Base-by-base conservation (phyloP, 2,329 filamentous ascomycete species). In the Akanthomyces lecanii region DNA sequence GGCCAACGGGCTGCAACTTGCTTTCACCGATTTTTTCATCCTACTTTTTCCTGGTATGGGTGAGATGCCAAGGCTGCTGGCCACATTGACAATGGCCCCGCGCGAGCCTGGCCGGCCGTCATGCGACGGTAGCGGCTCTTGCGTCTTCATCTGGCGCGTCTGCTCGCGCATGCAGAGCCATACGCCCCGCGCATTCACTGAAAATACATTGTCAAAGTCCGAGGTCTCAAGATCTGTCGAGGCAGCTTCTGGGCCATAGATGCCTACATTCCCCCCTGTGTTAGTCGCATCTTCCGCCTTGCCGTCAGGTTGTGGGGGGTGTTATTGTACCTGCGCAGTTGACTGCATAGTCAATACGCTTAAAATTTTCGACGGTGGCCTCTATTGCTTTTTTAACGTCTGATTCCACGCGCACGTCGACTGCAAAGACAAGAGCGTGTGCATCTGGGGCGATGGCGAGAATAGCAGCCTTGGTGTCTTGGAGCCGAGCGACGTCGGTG, bases 31-130 rank as follows among this genome's bases (percentile, higher is more conserved):
- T 21, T 21, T 21, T 21, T 21, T 23, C 30, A 6, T 73, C 74
- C 69, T 62, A 80, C 78, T 73, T 44, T 78, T 76, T 48, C 73
- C 73, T 23, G 74, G 73, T 45, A 78, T 70, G 11, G 74, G 75
- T 1, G 80, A 76, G 14, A 82, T 68, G 0, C 75, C 78, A 10
- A 81, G 70, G 38, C 75, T 75, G 50, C 73, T 79, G 5, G 76
- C 79, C 38, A 82, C 71, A 65, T 81, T 81, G 16, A 81, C 78
- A 48, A 81, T 74, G 18, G 72, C 74, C 2, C 78, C 79, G 56
- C 77, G 70, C 23, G 71, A 74, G 2, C 70, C 76, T 8, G 71
- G 72, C n/a, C 78, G 68, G 3, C 77, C 77, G 67, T 80, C 79
- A 60, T 81, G 78, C 25, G 74, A 77, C 8, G 68, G 69, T 33